These are phyloP conservation scores for Hypomyces rosellus DNA, from an alignment of 2,329 filamentous ascomycete species.

Conservation along the genomic window DNA sequence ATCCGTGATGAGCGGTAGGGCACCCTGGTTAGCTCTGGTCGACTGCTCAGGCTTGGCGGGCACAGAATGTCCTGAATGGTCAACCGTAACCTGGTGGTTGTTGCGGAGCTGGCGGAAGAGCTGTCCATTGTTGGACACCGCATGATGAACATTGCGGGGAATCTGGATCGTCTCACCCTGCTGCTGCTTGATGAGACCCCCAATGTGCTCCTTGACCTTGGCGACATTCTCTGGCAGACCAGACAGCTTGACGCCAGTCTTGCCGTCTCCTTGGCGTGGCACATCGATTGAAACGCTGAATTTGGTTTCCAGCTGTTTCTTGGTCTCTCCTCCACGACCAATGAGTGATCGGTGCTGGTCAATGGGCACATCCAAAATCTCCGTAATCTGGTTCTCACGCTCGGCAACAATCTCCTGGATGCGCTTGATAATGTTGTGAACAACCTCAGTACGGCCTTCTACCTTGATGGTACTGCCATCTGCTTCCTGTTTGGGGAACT, in stretches of 20 bases:
- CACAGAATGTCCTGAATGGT: constrained; percentile 75
- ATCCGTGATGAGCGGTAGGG: constrained; percentile 89
- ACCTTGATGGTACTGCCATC: constrained; percentile 80
- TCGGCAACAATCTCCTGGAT: constrained; percentile 79
- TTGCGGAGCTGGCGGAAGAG: constrained; percentile 88
- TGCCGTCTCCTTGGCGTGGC: constrained; percentile 78
- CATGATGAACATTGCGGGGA: constrained; percentile 75
- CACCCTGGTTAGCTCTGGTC: constrained; percentile 50
- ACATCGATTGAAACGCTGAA: constrained; percentile 87
- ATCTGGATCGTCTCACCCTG: constrained; percentile 83
- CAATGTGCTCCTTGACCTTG: constrained; percentile 81
- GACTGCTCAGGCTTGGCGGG: constrained; percentile 61
- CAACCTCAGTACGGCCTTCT: constrained; percentile 75
- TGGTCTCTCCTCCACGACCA: constrained; percentile 81
- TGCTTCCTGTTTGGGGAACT: constrained; percentile 85
- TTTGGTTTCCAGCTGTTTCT: constrained; percentile 76
- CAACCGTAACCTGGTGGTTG: constrained; percentile 82
- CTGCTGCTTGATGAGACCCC: constrained; percentile 72
- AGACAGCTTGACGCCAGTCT: constrained; percentile 79
- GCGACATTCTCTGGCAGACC: constrained; percentile 74
- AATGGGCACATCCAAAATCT: constrained; percentile 72
- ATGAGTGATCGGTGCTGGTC: constrained; percentile 90
- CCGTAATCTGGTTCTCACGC: constrained; percentile 74
- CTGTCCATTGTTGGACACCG: constrained; percentile 79
- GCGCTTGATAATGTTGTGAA: constrained; percentile 79